Conservation (phyloP, 495 filamentous ascomycete species). For the Penicillium herquei region DNA sequence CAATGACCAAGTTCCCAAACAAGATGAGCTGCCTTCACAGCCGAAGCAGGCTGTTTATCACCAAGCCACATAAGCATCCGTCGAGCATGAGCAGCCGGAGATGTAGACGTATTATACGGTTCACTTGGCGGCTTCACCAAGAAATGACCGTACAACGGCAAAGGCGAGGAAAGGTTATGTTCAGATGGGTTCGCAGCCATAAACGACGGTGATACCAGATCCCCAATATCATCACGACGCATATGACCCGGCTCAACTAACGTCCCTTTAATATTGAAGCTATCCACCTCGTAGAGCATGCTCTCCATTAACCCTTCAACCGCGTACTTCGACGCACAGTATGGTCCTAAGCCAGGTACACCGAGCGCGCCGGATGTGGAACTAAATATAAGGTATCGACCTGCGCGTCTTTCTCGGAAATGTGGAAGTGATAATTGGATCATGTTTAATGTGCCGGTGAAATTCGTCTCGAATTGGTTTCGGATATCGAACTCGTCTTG, state of each 20-base stretch:
- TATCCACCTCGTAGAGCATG: slow-evolving; percentile 91
- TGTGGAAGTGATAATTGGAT: slow-evolving; percentile 86
- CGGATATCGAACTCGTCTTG: slow-evolving; percentile 93
- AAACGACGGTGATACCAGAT: slow-evolving; percentile 30
- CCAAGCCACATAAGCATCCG: slow-evolving; percentile 95
- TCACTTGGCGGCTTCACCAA: slow-evolving; percentile 80
- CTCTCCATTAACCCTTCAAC: slow-evolving; percentile 93
- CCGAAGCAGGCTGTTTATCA: slow-evolving; percentile 86
- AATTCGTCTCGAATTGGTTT: slow-evolving; percentile 96
- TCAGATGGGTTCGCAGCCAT: slow-evolving; percentile 25
- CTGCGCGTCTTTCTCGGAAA: slow-evolving; percentile 71
- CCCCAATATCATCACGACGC: slow-evolving; percentile 63
- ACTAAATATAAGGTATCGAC: slow-evolving; percentile 90
- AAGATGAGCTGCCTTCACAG: slow-evolving; percentile 90
- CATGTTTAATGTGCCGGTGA: slow-evolving; percentile 91
- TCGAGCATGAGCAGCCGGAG: slow-evolving; percentile 84
- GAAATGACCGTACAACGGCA: slow-evolving; percentile 88
- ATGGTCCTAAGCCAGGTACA: slow-evolving; percentile 87
- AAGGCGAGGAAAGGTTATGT: slow-evolving; percentile 45
- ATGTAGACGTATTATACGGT: slow-evolving; percentile 71
- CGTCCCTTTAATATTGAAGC: slow-evolving; percentile 87
- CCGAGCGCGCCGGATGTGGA: slow-evolving; percentile 85
- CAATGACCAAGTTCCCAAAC: slow-evolving; percentile 97
- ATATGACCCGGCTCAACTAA: slow-evolving; percentile 90
- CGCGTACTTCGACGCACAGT: slow-evolving; percentile 95